Evolutionary conservation across 2,329 filamentous ascomycete genomes (phyloP), one percentile per base, ranked within the genome.

Genomic region (Arthrinium puccinioides): DNA sequence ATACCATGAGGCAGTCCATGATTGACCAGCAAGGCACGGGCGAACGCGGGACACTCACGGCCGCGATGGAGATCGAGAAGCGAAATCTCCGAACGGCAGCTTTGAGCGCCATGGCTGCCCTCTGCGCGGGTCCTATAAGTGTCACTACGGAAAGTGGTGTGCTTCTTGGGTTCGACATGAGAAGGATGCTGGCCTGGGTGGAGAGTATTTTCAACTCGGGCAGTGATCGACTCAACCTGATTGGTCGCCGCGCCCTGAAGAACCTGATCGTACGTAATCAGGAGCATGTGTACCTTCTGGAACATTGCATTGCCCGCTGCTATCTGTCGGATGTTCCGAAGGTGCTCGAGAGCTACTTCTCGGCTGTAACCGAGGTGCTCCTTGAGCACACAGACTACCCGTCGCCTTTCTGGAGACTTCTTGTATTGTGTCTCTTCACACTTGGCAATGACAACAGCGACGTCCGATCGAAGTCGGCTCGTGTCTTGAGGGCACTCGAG

Each of bases 21-120:
- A 80, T 94, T 24, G 80, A 90, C 36, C 83, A 87, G 38, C 86
- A 92, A 39, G 78, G 83, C 15, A 61, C 82, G 14, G 79, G 81
- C 10, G 87, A 89, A 53, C 76, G 85, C 46, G 81, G 83, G 5
- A 87, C 82, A 16, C 74, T 86, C 26, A 90, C 86, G 16, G 89
- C 89, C 19, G 85, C 88, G 2, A 92, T 95, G 74, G 92, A 97
- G 56, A 97, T 96, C 47, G 90, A 98, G 61, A 97, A 95, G 66
- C 81, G 86, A 44, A 94, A 95, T 53, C 72, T 98, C 25, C 78
- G 87, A 40, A 92, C 84, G 16, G 88, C 92, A 21, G 90, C 92
- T 2, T 69, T 98, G 29, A 95, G 89, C 58, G 84, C 94, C 19
- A 97, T 98, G 92, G 89, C 92, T 29, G 81, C 88, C 4, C 72